These are phyloP conservation scores for Penicillium sp. DNA, from an alignment of 2,329 filamentous ascomycete genomes.

Conservation along the genomic window DNA sequence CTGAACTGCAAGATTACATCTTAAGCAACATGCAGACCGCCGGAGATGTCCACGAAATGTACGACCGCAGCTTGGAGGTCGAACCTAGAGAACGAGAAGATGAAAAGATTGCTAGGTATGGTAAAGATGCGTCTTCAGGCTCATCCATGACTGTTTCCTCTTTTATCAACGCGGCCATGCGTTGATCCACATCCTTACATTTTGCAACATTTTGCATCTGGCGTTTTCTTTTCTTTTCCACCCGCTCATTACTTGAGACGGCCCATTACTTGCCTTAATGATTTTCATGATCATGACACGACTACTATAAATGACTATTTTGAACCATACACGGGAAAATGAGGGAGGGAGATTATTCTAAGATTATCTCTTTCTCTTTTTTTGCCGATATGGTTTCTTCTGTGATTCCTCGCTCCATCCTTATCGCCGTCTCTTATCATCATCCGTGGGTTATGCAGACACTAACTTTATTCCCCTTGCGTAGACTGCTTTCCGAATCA, in stretches of 20 bases:
- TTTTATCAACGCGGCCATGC: constrained; percentile 26
- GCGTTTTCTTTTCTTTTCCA: neutral
- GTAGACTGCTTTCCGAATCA: constrained; percentile 47
- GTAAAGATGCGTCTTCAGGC: constrained; percentile 28
- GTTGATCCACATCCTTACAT: constrained; percentile 23
- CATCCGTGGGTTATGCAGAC: neutral
- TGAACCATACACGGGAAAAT: neutral
- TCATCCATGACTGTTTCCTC: constrained; percentile 27
- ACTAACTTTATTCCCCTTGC: constrained; percentile 32
- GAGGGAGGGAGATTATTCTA: constrained; percentile 9
- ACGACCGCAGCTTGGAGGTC: constrained; percentile 89
- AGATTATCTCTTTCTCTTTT: constrained; percentile 8
- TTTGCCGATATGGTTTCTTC: neutral
- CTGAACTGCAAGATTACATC: constrained; percentile 94
- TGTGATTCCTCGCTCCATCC: neutral
- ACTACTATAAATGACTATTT: neutral
- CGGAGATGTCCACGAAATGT: constrained; percentile 98
- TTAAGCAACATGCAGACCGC: constrained; percentile 93
- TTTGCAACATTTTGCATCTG: constrained; percentile 13
- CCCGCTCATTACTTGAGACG: neutral
- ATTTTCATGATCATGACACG: neutral
- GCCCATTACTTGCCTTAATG: neutral
- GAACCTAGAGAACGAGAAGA: constrained; percentile 96
- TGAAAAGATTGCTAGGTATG: constrained; percentile 98
- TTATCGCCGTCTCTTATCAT: neutral